These are phyloP conservation scores for Termitomyces sp. DNA, from an alignment of 768 basidiomycete genomes.

Conservation along the genomic window DNA sequence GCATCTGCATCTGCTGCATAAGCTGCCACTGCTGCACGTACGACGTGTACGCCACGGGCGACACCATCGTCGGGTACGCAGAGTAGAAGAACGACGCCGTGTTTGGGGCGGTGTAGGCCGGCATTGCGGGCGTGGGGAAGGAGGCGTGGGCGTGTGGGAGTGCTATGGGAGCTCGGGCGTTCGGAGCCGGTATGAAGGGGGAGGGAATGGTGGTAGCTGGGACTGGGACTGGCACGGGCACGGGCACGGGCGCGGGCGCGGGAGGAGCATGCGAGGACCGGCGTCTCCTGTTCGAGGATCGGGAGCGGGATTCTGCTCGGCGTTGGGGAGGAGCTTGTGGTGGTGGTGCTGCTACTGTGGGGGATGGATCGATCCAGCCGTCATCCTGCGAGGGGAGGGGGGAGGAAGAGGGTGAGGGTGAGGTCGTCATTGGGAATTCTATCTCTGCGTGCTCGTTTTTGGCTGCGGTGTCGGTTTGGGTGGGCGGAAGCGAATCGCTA, in stretches of 20 bases:
- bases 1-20: conserved; percentile 23
- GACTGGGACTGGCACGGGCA: too few species aligned
- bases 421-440: conserved; percentile 15
- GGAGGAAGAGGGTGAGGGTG: conserved; percentile 27
- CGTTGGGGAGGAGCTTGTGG: conserved; percentile 5
- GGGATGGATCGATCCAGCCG: conserved; percentile 38
- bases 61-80: conserved; percentile 18
- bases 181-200: conserved; percentile 13
- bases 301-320: conserved; percentile 16
- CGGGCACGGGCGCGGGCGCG: neutral
- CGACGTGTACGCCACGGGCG: conserved; percentile 21
- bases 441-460: conserved; percentile 12
- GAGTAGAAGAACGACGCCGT: conserved; percentile 19
- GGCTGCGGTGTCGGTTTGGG: conserved; percentile 17
- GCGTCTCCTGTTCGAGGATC: conserved; percentile 18
- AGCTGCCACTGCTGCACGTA: conserved; percentile 23
- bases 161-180: conserved; percentile 6
- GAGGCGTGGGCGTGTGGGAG: conserved; percentile 9
- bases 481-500: conserved; percentile 37
- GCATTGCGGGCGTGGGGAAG: conserved; percentile 9
- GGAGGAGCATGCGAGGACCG: conserved; percentile 19
- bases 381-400: conserved; percentile 28
- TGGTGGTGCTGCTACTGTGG: conserved; percentile 7
- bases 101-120: conserved; percentile 8
- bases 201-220: neutral